phyloP scores from a whole-genome alignment of 164 flowering plant species.

The Annona squamosa region DNA sequence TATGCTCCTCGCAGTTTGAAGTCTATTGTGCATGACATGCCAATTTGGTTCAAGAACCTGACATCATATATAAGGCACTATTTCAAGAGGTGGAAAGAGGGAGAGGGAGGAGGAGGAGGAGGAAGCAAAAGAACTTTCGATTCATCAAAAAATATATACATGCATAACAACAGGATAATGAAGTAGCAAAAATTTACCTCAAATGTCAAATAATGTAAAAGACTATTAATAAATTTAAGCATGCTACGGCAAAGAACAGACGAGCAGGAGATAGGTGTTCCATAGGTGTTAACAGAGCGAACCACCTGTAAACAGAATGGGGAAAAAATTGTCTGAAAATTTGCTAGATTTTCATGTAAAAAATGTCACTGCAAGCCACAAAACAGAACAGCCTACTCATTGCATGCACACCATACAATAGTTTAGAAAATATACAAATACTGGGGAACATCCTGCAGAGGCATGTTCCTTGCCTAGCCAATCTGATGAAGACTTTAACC shows the following conservation, averaged over 20 bases:
- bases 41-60: slow-evolving; percentile 98
- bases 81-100: neutral
- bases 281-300: slow-evolving; percentile 58
- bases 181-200: slow-evolving; percentile 44
- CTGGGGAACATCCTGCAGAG: neutral
- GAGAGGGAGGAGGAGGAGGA: neutral
- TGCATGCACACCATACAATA: neutral
- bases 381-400: no score
- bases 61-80: slow-evolving; percentile 7
- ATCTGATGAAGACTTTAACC: neutral
- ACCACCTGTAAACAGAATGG: slow-evolving; percentile 42
- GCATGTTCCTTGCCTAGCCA: neutral
- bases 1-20: slow-evolving; percentile 84
- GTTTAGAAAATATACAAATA: neutral
- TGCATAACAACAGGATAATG: neutral
- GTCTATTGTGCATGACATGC: slow-evolving; percentile 78
- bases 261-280: slow-evolving; percentile 72
- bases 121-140: neutral
- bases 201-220: slow-evolving; percentile 88
- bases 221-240: slow-evolving; percentile 88
- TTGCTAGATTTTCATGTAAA: no score
- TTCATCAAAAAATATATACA: neutral
- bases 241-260: slow-evolving; percentile 84
- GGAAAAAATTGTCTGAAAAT: no score
- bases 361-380: no score